Base-by-base conservation (phyloP, 163 green algal species). In the Prototheca wickerhamii region DNA sequence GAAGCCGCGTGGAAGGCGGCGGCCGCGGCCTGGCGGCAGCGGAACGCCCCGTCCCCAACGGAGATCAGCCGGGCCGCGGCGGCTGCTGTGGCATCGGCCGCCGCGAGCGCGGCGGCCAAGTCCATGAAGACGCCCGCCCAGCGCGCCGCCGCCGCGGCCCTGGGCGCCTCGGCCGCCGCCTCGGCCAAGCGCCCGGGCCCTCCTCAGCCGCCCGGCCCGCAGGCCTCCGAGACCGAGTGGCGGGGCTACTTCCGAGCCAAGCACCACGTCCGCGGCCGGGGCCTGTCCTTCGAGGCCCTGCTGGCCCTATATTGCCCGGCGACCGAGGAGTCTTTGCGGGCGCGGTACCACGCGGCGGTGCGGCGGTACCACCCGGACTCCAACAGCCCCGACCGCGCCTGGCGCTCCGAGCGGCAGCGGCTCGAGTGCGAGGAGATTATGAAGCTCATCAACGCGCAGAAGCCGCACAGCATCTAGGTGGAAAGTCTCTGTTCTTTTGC, bases 361-460 rank as follows among this genome's bases (percentile, higher is more conserved):
- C 65, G 65, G 35, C 64, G 67, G 65, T 72, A 61, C 59, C 65
- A 72, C 31, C 65, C 65, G 25, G 65, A 63, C 34, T 54, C 35
- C 57, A 63, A 63, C 57, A 53, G 33, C 34, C 6, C 23, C 6
- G 28, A 23, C 20, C 28, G 26, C 4, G 59, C 50, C 18, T 74
- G 60, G 60, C 4, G 8, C 33, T 56, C 30, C 2, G 35, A 52
- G 12, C 53, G 58, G 20, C 28, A 74, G 46, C 40, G 54, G 51
- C 17, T 58, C 21, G 55, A 69, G 34, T 43, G 40, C 26, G 68
- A 74, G 56, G 68, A 74, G 61, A 43, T 74, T n/a, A 66, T 74
- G 68, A 74, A 74, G 61, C 33, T 69, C 28, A 74, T 74, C 68
- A 74, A 74, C 68, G 53, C 67, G 46, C 33, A 44, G 21, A 69